phyloP scores from a whole-genome alignment of 2,329 filamentous ascomycete species.

The Amauroascus niger region DNA sequence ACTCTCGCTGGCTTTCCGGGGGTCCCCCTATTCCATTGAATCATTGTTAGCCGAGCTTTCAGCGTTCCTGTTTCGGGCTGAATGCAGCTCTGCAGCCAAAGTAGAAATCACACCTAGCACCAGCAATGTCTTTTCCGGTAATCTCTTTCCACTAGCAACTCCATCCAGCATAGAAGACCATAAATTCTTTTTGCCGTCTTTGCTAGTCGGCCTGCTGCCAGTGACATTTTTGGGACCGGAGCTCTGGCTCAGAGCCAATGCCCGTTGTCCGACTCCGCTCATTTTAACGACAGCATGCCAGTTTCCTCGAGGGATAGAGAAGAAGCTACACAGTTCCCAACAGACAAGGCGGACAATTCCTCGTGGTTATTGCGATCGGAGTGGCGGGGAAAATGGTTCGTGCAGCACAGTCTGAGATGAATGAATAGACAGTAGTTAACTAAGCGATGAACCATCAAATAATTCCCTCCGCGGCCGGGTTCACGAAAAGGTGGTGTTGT shows the following conservation, averaged over 20 bases:
- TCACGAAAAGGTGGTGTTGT: neutral
- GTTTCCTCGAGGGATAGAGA: neutral
- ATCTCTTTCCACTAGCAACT: slow-evolving; percentile 77
- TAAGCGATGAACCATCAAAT: neutral
- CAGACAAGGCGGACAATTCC: neutral
- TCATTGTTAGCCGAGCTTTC: neutral
- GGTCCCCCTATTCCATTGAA: slow-evolving; percentile 53
- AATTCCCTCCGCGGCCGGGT: neutral
- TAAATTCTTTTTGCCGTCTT: slow-evolving; percentile 72
- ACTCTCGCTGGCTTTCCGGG: slow-evolving; percentile 73
- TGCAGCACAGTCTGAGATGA: neutral
- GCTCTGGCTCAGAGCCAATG: slow-evolving; percentile 32
- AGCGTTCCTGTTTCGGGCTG: neutral
- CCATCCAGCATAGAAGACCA: slow-evolving; percentile 90
- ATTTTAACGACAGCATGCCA: slow-evolving; percentile 31
- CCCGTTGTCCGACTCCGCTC: slow-evolving; percentile 31
- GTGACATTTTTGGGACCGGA: slow-evolving; percentile 26
- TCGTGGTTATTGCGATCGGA: too few relatives aligned
- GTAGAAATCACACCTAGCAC: slow-evolving; percentile 58
- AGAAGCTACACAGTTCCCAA: neutral
- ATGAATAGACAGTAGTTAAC: neutral
- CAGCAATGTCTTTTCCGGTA: slow-evolving; percentile 85
- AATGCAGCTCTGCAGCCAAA: neutral
- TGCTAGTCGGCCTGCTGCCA: slow-evolving; percentile 41
- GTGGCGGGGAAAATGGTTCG: neutral